These are phyloP conservation scores for Kwoniella mangroviensis DNA, from an alignment of 768 basidiomycete species.

Conservation along the genomic window DNA sequence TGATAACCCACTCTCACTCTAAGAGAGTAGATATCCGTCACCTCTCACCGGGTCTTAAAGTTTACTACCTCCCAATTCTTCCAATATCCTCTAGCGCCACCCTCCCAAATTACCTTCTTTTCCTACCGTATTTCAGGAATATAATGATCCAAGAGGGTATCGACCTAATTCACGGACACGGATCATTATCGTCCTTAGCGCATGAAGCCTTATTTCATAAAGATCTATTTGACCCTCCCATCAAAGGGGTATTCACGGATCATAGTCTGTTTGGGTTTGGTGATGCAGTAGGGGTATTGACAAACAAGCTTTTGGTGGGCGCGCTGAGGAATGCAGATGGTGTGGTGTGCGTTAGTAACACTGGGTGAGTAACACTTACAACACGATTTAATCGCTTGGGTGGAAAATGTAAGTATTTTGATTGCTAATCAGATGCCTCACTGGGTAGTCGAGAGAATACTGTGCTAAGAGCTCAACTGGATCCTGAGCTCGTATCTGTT, in stretches of 20 bases:
- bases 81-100: conserved; percentile 90
- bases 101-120: conserved; percentile 89
- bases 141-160: conserved; percentile 86
- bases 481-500: conserved; percentile 75
- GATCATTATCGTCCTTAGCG: conserved; percentile 82
- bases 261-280: conserved; percentile 96
- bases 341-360: conserved; percentile 94
- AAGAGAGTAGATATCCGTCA: conserved; percentile 87
- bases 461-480: conserved; percentile 80
- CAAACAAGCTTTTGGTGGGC: conserved; percentile 90
- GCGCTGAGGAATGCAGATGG: conserved; percentile 89
- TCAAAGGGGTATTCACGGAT: conserved; percentile 93
- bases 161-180: conserved; percentile 87
- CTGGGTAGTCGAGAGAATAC: conserved; percentile 91
- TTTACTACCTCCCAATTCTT: conserved; percentile 86
- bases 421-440: background rate
- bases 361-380: conserved; percentile 67
- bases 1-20: conserved; percentile 89
- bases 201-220: conserved; percentile 92
- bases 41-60: conserved; percentile 74
- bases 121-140: conserved; percentile 85
- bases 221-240: conserved; percentile 65
- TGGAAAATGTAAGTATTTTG: background rate
- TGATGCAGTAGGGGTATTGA: conserved; percentile 94
- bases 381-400: background rate